Conservation (phyloP, 2,329 filamentous ascomycete species). For the Talaromyces sp. region DNA sequence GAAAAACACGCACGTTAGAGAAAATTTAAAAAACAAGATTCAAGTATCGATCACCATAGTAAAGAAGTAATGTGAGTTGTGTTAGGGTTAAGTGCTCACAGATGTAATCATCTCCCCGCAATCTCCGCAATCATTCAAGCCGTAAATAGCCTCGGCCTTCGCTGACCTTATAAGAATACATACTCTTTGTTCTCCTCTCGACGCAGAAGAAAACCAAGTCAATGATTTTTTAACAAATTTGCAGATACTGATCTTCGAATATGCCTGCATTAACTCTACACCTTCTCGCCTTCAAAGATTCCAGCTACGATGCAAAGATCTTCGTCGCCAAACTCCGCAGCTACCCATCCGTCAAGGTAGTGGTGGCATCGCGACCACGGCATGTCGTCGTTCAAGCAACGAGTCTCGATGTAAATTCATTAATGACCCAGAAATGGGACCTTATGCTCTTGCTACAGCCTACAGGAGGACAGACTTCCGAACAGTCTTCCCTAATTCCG, state of each 20-base stretch:
- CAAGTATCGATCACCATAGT: background rate
- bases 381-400: constrained; percentile 36
- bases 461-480: background rate
- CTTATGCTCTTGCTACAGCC: constrained; percentile 33
- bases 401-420: constrained; percentile 27
- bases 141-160: background rate
- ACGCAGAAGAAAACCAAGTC: too few relatives aligned
- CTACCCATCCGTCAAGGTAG: constrained; percentile 25
- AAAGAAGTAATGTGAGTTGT: background rate
- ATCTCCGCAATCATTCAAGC: background rate
- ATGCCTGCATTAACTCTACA: constrained; percentile 39
- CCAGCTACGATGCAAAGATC: constrained; percentile 22
- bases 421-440: constrained; percentile 34
- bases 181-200: too few relatives aligned
- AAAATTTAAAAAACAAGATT: too few relatives aligned
- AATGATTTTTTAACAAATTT: background rate
- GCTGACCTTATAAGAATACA: too few relatives aligned
- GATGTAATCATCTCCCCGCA: background rate
- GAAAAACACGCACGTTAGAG: background rate
- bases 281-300: constrained; percentile 29
- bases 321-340: constrained; percentile 30
- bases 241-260: background rate
- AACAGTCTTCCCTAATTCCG: constrained; percentile 22
- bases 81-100: background rate
- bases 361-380: constrained; percentile 36